These are phyloP conservation scores for Populus ilicifolia DNA, from an alignment of 345 rosid species.

Conservation along the genomic window DNA sequence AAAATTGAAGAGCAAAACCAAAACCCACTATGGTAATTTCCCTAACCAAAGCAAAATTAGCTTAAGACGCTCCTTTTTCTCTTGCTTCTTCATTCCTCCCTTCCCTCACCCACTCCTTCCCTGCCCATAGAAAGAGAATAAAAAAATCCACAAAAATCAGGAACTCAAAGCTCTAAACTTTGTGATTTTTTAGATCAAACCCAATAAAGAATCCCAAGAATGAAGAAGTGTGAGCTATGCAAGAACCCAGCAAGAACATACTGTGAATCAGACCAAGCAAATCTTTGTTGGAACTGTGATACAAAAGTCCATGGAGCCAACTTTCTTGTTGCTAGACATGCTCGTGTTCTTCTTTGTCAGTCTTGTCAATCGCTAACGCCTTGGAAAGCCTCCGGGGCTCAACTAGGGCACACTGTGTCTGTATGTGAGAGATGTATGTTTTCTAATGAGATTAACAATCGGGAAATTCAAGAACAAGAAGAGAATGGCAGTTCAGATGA, in stretches of 20 bases:
- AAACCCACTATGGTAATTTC: neutral
- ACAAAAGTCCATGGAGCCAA: conserved; percentile 66
- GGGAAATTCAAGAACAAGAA: conserved; percentile 7
- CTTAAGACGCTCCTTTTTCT: neutral
- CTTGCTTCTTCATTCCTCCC: neutral
- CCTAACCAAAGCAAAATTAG: neutral
- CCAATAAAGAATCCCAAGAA: neutral
- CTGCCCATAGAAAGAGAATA: neutral
- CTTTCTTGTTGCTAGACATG: conserved; percentile 69
- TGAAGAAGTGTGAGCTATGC: conserved; percentile 64
- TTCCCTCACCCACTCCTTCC: neutral
- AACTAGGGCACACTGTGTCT: conserved; percentile 49
- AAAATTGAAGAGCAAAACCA: neutral
- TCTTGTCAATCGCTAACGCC: conserved; percentile 48
- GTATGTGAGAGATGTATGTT: conserved; percentile 42
- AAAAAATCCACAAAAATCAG: neutral
- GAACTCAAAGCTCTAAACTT: neutral
- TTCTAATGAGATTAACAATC: conserved; percentile 1
- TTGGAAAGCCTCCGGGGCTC: conserved; percentile 59
- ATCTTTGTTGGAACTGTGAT: conserved; percentile 73
- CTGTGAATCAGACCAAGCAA: conserved; percentile 70
- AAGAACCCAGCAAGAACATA: conserved; percentile 43
- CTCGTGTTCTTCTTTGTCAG: conserved; percentile 52
- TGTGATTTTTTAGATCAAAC: neutral
- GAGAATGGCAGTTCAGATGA: conserved; percentile 12